Percentiles rank a stretch among this genome's conserved stretches.
phyloP scores from a whole-genome alignment of 1,139 yeast species.

The Kluyveromyces sp. region DNA sequence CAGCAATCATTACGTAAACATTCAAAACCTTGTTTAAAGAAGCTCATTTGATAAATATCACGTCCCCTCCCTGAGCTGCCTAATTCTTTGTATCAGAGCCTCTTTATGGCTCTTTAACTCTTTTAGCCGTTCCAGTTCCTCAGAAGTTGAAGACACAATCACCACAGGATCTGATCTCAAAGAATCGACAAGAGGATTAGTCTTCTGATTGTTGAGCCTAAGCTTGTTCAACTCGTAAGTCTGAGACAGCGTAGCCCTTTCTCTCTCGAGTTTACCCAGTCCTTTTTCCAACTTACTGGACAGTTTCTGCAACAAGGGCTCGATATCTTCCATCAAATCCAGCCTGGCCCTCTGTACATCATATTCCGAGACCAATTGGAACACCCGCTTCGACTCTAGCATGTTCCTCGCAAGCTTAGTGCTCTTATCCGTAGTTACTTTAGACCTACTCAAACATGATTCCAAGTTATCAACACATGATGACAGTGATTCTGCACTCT shows the following conservation, averaged over 20 bases:
- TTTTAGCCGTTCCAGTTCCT: slow-evolving; percentile 34
- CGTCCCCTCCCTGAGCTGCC: slow-evolving; percentile 23
- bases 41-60: too few relatives aligned
- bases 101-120: slow-evolving; percentile 34
- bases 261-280: slow-evolving; percentile 32
- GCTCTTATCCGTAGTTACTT: slow-evolving; percentile 11
- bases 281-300: slow-evolving; percentile 35
- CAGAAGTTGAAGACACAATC: slow-evolving; percentile 32
- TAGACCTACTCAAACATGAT: slow-evolving; percentile 1
- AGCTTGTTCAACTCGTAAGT: slow-evolving; percentile 33
- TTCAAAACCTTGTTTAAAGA: slow-evolving; percentile 11
- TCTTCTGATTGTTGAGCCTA: slow-evolving; percentile 23
- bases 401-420: slow-evolving; percentile 21
- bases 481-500: background rate
- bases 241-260: slow-evolving; percentile 29
- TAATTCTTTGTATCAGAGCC: slow-evolving; percentile 29
- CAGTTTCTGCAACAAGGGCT: slow-evolving; percentile 34
- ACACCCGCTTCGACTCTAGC: slow-evolving; percentile 29
- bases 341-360: slow-evolving; percentile 34
- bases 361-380: slow-evolving; percentile 35
- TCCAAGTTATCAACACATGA: slow-evolving; percentile 4
- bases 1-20: slow-evolving; percentile 32
- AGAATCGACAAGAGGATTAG: slow-evolving; percentile 15
- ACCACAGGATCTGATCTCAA: slow-evolving; percentile 23
- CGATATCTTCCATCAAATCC: slow-evolving; percentile 33